Conservation (phyloP, 106 monocot species). For the Dendrobium chrysotoxum region DNA sequence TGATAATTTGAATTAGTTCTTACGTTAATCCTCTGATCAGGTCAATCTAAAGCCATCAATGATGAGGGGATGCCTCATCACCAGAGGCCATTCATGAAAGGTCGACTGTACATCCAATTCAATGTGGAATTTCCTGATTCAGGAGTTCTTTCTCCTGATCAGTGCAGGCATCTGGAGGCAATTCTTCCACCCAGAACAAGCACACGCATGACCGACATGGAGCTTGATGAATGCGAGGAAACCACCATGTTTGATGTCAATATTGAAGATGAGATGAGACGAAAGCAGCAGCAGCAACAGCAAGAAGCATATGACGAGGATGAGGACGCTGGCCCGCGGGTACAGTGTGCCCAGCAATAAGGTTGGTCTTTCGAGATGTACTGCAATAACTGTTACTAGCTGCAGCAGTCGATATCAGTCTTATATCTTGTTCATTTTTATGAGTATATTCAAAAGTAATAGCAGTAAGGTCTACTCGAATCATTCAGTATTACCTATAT, state of each 20-base stretch:
- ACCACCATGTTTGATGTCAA: constrained; percentile 48
- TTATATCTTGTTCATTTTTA: too few species aligned
- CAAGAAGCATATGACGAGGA: constrained; percentile 62
- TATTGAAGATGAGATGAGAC: constrained; percentile 52
- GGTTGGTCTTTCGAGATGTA: neutral
- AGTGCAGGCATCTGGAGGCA: constrained; percentile 26
- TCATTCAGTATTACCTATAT: too few species aligned
- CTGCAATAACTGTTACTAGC: too few species aligned
- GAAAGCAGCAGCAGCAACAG: constrained; percentile 29
- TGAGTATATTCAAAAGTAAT: too few species aligned
- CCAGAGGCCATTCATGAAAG: constrained; percentile 40
- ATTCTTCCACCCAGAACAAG: constrained; percentile 26
- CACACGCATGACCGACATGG: constrained; percentile 26
- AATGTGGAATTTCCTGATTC: constrained; percentile 36
- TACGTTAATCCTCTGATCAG: constrained; percentile 7
- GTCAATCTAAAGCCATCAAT: constrained; percentile 29
- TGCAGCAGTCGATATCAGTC: too few species aligned
- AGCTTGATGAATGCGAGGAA: constrained; percentile 59
- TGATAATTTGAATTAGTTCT: neutral
- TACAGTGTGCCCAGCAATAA: constrained; percentile 31
- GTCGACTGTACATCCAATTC: constrained; percentile 42
- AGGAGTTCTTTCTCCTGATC: constrained; percentile 34
- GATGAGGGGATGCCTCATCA: constrained; percentile 21
- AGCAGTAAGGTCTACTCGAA: too few species aligned
- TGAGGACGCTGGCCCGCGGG: constrained; percentile 29